Conservation (phyloP, 2,329 filamentous ascomycete species). For the Atkinsonella hypoxylon region DNA sequence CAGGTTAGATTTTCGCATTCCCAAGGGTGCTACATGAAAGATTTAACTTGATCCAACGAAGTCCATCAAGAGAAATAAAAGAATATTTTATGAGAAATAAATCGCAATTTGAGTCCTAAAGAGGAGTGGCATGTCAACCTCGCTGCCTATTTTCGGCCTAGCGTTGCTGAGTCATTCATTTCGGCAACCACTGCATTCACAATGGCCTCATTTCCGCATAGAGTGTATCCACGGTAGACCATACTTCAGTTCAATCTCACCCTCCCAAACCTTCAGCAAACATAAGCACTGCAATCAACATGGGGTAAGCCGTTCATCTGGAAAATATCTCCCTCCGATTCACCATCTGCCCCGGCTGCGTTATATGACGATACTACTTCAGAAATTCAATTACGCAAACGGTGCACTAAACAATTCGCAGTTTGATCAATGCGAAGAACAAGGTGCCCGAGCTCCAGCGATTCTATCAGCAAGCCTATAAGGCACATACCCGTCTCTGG, state of each 20-base stretch:
- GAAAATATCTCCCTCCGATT: not conserved
- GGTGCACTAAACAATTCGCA: constrained; percentile 16
- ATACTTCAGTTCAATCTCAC: constrained; percentile 14
- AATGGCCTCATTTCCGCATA: constrained; percentile 25
- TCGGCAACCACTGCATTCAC: constrained; percentile 20
- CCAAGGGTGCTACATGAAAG: constrained; percentile 12
- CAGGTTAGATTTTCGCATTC: constrained; percentile 19
- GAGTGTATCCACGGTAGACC: constrained; percentile 16
- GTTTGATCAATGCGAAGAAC: constrained; percentile 62
- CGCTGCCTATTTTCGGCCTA: not conserved
- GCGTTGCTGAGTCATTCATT: constrained; percentile 23
- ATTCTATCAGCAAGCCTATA: constrained; percentile 63
- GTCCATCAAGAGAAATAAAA: not conserved
- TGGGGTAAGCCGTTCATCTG: constrained; percentile 24
- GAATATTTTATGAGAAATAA: not conserved
- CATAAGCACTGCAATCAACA: constrained; percentile 21
- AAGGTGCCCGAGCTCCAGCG: constrained; percentile 64
- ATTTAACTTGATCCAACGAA: constrained; percentile 3
- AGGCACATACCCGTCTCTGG: constrained; percentile 59
- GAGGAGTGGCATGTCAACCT: not conserved
- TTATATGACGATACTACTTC: not conserved
- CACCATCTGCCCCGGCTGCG: not conserved
- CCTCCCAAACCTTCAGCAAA: constrained; percentile 12
- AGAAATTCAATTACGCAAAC: constrained; percentile 3
- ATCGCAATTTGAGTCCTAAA: not conserved